phyloP scores from a whole-genome alignment of 306 rosid genomes.

The Quillaja saponaria region DNA sequence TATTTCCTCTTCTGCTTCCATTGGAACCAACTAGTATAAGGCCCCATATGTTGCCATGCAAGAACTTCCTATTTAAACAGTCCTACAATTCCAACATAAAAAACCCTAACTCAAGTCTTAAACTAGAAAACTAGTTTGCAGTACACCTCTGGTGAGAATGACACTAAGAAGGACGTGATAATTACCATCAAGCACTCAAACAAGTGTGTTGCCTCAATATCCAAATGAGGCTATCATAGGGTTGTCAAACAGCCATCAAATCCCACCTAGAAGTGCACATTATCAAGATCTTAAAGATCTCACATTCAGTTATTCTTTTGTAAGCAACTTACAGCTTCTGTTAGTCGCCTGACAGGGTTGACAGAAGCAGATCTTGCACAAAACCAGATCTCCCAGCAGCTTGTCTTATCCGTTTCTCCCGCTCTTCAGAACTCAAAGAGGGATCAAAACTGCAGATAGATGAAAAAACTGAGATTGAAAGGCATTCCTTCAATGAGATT shows the following conservation, averaged over 20 bases:
- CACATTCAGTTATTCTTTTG: slow-evolving; percentile 33
- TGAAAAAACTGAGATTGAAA: slow-evolving; percentile 6
- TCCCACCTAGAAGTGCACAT: slow-evolving; percentile 39
- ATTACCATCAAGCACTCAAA: slow-evolving; percentile 35
- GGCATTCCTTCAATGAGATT: neutral
- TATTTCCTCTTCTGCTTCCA: neutral
- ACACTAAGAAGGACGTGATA: slow-evolving; percentile 36
- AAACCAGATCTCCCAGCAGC: slow-evolving; percentile 88
- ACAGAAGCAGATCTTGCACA: slow-evolving; percentile 78
- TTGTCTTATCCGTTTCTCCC: slow-evolving; percentile 73
- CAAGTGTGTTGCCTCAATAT: slow-evolving; percentile 26
- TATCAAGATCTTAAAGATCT: slow-evolving; percentile 38
- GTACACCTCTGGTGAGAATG: slow-evolving; percentile 33
- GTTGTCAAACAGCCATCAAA: slow-evolving; percentile 32
- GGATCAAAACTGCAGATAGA: slow-evolving; percentile 69
- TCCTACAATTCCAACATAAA: slow-evolving; percentile 27
- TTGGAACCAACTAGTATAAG: neutral
- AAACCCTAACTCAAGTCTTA: slow-evolving; percentile 23
- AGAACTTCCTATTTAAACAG: slow-evolving; percentile 21
- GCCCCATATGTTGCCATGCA: neutral
- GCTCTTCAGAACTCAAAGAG: slow-evolving; percentile 81
- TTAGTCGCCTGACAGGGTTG: slow-evolving; percentile 65
- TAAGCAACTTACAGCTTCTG: slow-evolving; percentile 38
- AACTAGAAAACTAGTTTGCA: slow-evolving; percentile 23
- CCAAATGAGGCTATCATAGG: slow-evolving; percentile 26